Evolutionary conservation across 805 yeast genomes (phyloP).

Genomic region (Lachancea dasiensis): DNA sequence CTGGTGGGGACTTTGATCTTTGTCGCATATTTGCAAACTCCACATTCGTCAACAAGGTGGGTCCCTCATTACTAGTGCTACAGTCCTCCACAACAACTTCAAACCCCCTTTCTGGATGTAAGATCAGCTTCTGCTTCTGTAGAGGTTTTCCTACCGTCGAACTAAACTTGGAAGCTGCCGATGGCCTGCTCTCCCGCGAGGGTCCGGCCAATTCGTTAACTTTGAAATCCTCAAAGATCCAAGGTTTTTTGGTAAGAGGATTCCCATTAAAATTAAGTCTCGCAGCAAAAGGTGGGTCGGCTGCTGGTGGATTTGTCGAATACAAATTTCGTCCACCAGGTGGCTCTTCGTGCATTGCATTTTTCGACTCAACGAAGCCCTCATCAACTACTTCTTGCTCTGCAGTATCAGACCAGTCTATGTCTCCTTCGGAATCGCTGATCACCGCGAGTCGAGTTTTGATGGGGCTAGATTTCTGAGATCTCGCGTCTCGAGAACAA

Average conservation of each 20-base stretch:
- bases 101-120: slow-evolving; percentile 9
- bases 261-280: slow-evolving; percentile 18
- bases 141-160: slow-evolving; percentile 19
- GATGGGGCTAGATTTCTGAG: slow-evolving; percentile 1
- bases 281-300: no score
- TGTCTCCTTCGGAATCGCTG: slow-evolving; percentile 11
- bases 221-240: slow-evolving; percentile 33
- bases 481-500: neutral
- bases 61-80: slow-evolving; percentile 6
- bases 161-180: slow-evolving; percentile 14
- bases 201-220: slow-evolving; percentile 18
- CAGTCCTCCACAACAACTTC: neutral
- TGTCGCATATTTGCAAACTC: slow-evolving; percentile 28
- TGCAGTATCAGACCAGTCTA: slow-evolving; percentile 10
- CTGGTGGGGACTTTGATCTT: slow-evolving; percentile 48
- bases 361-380: neutral
- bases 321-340: no score
- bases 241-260: slow-evolving; percentile 26
- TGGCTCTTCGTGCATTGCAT: neutral
- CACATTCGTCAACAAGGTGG: slow-evolving; percentile 18
- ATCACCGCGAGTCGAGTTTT: slow-evolving; percentile 5
- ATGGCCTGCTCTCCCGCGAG: slow-evolving; percentile 13
- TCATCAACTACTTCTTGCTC: neutral
- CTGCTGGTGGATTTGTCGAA: no score
- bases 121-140: slow-evolving; percentile 6